Evolutionary conservation across 805 yeast genomes (phyloP).

Genomic region (Spathaspora arborariae): DNA sequence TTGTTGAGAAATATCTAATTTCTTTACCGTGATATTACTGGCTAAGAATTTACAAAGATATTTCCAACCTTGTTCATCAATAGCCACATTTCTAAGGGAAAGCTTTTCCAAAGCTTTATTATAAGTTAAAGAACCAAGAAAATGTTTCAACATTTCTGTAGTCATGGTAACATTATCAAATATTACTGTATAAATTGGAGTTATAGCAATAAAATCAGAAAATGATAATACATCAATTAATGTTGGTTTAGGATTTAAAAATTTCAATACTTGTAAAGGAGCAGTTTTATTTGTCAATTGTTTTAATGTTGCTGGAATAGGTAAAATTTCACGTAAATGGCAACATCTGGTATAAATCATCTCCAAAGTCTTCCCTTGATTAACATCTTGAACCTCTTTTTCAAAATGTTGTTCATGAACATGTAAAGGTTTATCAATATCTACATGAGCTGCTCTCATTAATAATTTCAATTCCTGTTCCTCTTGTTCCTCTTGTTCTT

Average conservation of each 20-base stretch:
- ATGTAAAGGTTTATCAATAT: slow-evolving; percentile 71
- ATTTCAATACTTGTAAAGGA: slow-evolving; percentile 52
- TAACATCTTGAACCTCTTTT: slow-evolving; percentile 14
- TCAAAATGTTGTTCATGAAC: slow-evolving; percentile 52
- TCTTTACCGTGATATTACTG: slow-evolving; percentile 39
- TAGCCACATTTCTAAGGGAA: slow-evolving; percentile 53
- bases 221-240: slow-evolving; percentile 54
- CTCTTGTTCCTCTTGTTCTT: slow-evolving; percentile 7
- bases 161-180: slow-evolving; percentile 56
- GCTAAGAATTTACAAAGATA: slow-evolving; percentile 47
- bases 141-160: slow-evolving; percentile 49
- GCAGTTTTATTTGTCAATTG: slow-evolving; percentile 48
- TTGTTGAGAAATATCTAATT: slow-evolving; percentile 57
- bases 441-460: slow-evolving; percentile 7
- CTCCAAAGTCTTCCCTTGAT: slow-evolving; percentile 39
- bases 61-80: slow-evolving; percentile 50
- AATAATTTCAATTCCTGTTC: slow-evolving; percentile 1
- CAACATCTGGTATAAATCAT: slow-evolving; percentile 77
- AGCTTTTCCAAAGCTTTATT: slow-evolving; percentile 47
- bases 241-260: slow-evolving; percentile 57
- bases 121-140: slow-evolving; percentile 43
- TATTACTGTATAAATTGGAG: slow-evolving; percentile 51
- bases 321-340: slow-evolving; percentile 85
- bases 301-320: slow-evolving; percentile 83
- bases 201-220: slow-evolving; percentile 53